phyloP scores from a whole-genome alignment of 495 filamentous ascomycete genomes.

The Podospora conica region DNA sequence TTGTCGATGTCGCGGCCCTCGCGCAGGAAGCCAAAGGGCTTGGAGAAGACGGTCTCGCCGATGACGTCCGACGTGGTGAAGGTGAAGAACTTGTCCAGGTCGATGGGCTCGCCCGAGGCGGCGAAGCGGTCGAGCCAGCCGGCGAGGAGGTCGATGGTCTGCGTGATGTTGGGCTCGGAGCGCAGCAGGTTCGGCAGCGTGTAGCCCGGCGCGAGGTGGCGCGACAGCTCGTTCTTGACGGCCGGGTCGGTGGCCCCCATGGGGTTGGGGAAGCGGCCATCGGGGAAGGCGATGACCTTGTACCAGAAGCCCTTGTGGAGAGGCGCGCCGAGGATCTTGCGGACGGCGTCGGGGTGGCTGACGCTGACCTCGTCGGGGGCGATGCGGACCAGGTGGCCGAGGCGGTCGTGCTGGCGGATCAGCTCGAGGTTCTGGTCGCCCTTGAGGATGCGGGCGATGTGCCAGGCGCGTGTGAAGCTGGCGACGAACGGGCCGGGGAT shows the following conservation, averaged over 20 bases:
- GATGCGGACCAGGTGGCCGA: slow-evolving; percentile 45
- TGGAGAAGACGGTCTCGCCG: slow-evolving; percentile 31
- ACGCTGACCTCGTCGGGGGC: slow-evolving; percentile 44
- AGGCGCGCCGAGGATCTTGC: slow-evolving; percentile 22
- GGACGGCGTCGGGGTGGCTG: slow-evolving; percentile 41
- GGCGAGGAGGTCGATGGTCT: slow-evolving; percentile 27
- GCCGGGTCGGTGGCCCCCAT: slow-evolving; percentile 40
- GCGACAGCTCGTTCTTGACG: slow-evolving; percentile 32
- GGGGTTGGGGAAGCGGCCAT: slow-evolving; percentile 39
- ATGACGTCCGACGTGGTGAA: slow-evolving; percentile 35
- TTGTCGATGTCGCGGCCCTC: slow-evolving; percentile 36
- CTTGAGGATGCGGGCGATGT: slow-evolving; percentile 32
- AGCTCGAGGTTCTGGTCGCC: slow-evolving; percentile 36
- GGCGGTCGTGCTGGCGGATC: slow-evolving; percentile 29
- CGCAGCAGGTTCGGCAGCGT: slow-evolving; percentile 39
- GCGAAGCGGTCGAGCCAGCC: slow-evolving; percentile 30
- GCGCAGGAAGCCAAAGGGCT: slow-evolving; percentile 40
- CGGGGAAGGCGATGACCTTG: slow-evolving; percentile 35
- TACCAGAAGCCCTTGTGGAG: slow-evolving; percentile 28
- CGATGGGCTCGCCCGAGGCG: slow-evolving; percentile 17
- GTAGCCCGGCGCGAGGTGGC: slow-evolving; percentile 37
- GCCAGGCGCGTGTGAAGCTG: slow-evolving; percentile 39
- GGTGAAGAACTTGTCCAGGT: slow-evolving; percentile 35
- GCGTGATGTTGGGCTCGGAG: slow-evolving; percentile 36
- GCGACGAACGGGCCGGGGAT: slow-evolving; percentile 40